phyloP scores from a whole-genome alignment of 2,329 filamentous ascomycete species.

The Chaetomium olivaceum region DNA sequence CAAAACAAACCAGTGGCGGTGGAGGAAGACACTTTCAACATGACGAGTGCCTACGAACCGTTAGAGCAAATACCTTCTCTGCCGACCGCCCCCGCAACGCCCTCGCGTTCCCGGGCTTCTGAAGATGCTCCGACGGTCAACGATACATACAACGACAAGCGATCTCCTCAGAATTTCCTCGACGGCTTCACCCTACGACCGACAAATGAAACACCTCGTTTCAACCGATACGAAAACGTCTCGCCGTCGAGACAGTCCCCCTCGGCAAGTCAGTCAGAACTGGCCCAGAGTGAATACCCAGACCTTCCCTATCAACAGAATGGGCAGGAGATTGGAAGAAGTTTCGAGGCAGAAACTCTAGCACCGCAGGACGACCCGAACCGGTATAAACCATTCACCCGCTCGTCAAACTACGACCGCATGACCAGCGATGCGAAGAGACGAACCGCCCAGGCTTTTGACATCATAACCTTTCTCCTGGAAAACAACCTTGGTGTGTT shows the following conservation, averaged over 20 bases:
- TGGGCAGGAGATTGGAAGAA: neutral
- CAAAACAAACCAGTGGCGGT: neutral
- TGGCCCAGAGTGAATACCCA: slow-evolving; percentile 12
- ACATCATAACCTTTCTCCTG: slow-evolving; percentile 47
- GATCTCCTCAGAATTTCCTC: neutral
- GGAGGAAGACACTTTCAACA: neutral
- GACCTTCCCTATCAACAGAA: slow-evolving; percentile 3
- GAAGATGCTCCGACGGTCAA: neutral
- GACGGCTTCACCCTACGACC: neutral
- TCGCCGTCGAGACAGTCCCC: neutral
- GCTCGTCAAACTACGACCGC: slow-evolving; percentile 27
- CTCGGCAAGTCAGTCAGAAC: neutral
- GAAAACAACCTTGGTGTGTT: slow-evolving; percentile 49
- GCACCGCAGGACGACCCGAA: neutral
- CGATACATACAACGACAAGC: neutral
- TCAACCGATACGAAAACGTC: neutral
- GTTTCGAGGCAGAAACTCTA: no score
- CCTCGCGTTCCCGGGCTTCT: neutral
- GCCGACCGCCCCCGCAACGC: slow-evolving; percentile 14
- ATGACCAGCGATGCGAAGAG: slow-evolving; percentile 33
- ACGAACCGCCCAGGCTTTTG: slow-evolving; percentile 39
- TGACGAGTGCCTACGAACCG: neutral
- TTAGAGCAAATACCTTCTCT: neutral
- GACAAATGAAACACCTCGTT: neutral
- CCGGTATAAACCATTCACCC: slow-evolving; percentile 29